Evolutionary conservation across 805 yeast genomes (phyloP), one percentile per base, ranked within the genome.

Genomic region (Lipomyces starkeyi): DNA sequence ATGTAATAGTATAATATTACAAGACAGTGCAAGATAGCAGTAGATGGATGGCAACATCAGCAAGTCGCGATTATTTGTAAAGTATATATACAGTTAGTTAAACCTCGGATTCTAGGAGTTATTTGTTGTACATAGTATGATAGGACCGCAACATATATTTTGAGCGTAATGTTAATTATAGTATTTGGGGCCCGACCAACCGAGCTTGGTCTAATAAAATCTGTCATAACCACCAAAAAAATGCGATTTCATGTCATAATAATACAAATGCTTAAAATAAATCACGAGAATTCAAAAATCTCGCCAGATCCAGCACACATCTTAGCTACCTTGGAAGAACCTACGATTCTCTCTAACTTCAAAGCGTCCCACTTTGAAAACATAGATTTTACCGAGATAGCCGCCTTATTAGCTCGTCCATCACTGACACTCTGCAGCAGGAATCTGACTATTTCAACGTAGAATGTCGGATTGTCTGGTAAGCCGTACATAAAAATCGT

Each of bases 391-490:
- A 86, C 87, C 43, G 74, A 68, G 3, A 86, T 82, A 63, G 86
- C 83, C 69, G 85, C 85, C 65, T 86, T 80, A 62, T 89, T 87
- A 0, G 88, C 83, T 63, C 82, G 83, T 22, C 64, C 67, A 25
- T 69, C 72, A 27, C 81, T 81, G 13, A 83, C 84, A 34, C 85
- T 84, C 66, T 84, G 83, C 2, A 92, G 91, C 70, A 93, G 83
- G 71, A 87, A 75, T 9, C 80, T 69, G 40, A 89, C 84, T 59
- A 91, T 83, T 76, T 95, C 97, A 37, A 85, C 83, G 78, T 93
- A 95, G 76, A 92, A 95, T 54, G 83, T 76, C 8, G 97, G 97
- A 76, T 94, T 93, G 17, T 88, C 82, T 14, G 99, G 98, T 25
- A 91, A 83, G 43, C 89, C 91, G 78, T 92, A 95, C 81, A 95